Base-by-base conservation (phyloP, 2,329 filamentous ascomycete genomes). In the Juglanconis juglandina region DNA sequence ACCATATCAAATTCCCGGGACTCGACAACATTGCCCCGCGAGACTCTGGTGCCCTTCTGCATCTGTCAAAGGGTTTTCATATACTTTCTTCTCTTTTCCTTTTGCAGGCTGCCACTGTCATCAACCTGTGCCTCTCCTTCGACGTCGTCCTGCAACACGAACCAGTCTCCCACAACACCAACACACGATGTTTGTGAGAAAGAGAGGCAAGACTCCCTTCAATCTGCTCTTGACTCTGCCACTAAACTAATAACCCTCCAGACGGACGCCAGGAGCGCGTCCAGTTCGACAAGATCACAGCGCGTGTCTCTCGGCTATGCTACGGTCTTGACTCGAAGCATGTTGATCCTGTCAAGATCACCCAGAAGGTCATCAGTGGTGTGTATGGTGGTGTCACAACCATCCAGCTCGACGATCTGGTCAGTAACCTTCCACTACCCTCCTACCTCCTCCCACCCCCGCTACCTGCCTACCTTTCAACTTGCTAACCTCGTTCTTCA, bases 261-360 rank as follows among this genome's bases (percentile, higher is more conserved):
- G 95, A 99, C 85, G 94, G 94, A 80, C 95, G 95, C 83, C 96
- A 98, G 83, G 95, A 99, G 85, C 95, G 95, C 77, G 95, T 99
- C 67, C 95, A 99, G 77, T 99, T 99, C 82, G 95, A 99, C 85
- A 99, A 99, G 83, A 99, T 99, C 86, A 98, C 95, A 72, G 95
- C 95, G 71, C 92, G 95, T 78, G 95, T 99, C 68, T 98, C 95
- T 51, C 88, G 95, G 72, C 84, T 99, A 73, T 99, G 95, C 85
- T 99, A 99, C 77, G 94, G 94, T 67, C 89, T 99, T 61, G 95
- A 99, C 74, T 86, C 90, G 54, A 94, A 84, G 69, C 95, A 99
- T 81, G 91, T 99, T 71, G 95, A 99, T 79, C 92, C 95, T 59
- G 95, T 96, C 67, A 92, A 94, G 72, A 99, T 99, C 75, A 99